A percentile compares a stretch with the other conserved stretches of the same genome.
phyloP scores from a whole-genome alignment of 108 stramenopile genomes.

The Heterococcus sp. region DNA sequence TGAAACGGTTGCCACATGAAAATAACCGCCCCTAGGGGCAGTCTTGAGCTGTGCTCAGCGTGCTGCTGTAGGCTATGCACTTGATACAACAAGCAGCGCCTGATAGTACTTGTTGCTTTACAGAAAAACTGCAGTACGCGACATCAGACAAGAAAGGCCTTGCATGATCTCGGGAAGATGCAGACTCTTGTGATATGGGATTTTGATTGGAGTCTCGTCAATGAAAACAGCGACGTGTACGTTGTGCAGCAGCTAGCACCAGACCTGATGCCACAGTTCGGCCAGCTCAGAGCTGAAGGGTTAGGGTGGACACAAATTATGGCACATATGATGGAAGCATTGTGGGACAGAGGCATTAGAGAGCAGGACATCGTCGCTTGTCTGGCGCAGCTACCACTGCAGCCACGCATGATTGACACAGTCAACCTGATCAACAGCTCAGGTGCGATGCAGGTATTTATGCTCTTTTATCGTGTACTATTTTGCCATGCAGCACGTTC shows the following conservation, averaged over 20 bases:
- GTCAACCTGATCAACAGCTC: neutral
- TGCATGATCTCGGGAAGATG: no score
- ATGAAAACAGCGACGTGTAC: conserved; percentile 56
- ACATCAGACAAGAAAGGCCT: no score
- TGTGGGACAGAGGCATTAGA: conserved; percentile 32
- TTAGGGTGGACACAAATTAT: conserved; percentile 44
- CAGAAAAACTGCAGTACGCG: no score
- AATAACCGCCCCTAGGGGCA: no score
- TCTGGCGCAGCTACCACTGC: neutral
- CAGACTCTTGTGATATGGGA: neutral
- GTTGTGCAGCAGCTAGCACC: conserved; percentile 49
- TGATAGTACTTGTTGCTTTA: no score
- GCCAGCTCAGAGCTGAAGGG: neutral
- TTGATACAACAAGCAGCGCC: no score
- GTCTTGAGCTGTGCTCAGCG: no score
- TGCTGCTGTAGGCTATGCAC: no score
- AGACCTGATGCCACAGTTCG: conserved; percentile 33
- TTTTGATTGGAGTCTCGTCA: conserved; percentile 16
- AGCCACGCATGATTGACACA: neutral
- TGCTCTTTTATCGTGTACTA: neutral
- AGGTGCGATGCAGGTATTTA: neutral
- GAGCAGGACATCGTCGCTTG: neutral
- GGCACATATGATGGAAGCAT: conserved; percentile 18
- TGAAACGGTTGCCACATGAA: no score
- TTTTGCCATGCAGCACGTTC: neutral